phyloP scores from a whole-genome alignment of 2,329 filamentous ascomycete genomes.

The Triangularia verruculosa region DNA sequence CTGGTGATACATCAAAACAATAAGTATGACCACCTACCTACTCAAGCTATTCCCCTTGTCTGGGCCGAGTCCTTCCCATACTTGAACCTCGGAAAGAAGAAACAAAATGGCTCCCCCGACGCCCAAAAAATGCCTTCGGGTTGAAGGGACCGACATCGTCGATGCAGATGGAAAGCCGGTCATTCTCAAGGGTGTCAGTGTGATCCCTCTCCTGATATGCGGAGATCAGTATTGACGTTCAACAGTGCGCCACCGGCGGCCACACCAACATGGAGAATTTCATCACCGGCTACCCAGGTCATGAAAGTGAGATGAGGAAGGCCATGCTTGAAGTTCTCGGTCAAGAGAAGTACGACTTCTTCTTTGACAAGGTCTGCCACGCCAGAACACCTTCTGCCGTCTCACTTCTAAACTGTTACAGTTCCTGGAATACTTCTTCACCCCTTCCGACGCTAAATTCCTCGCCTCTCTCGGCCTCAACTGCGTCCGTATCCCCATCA shows the following conservation, averaged over 20 bases:
- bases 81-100: neutral
- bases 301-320: constrained; percentile 51
- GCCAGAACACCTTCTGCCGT: no score
- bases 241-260: constrained; percentile 32
- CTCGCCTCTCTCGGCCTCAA: constrained; percentile 53
- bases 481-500: constrained; percentile 57
- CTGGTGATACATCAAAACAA: neutral
- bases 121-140: constrained; percentile 20
- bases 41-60: no score
- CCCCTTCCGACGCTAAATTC: constrained; percentile 52
- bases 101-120: constrained; percentile 15
- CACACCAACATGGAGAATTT: constrained; percentile 44
- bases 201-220: neutral
- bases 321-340: constrained; percentile 52
- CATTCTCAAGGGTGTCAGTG: constrained; percentile 38
- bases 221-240: neutral
- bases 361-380: constrained; percentile 41
- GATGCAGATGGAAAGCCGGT: constrained; percentile 23
- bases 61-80: neutral
- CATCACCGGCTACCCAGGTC: constrained; percentile 56
- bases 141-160: constrained; percentile 23
- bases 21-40: neutral
- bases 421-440: constrained; percentile 55
- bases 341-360: constrained; percentile 53
- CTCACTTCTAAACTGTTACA: constrained; percentile 34